phyloP scores from a whole-genome alignment of 2,329 filamentous ascomycete genomes.

The Trichoderma sp. region DNA sequence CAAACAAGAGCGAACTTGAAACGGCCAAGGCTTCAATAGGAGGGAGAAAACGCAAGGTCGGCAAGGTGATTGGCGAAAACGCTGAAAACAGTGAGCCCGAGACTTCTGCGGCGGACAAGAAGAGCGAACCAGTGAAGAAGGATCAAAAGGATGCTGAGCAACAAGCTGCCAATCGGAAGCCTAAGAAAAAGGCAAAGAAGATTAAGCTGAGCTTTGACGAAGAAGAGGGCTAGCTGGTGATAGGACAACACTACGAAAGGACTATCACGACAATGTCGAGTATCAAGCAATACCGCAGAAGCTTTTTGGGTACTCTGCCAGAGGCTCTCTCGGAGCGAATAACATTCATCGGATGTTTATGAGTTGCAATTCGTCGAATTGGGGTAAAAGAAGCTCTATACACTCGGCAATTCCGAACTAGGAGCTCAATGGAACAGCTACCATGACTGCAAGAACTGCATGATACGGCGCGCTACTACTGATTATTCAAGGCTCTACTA shows the following conservation, averaged over 20 bases:
- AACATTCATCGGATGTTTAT: not conserved
- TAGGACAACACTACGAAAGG: not conserved
- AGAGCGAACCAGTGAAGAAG: conserved; percentile 24
- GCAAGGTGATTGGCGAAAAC: conserved; percentile 40
- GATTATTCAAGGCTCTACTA: not conserved
- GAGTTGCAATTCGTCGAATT: not conserved
- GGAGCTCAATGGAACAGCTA: not conserved
- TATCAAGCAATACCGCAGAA: not conserved
- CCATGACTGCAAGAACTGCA: not conserved
- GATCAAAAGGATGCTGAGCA: conserved; percentile 27
- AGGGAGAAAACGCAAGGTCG: conserved; percentile 57
- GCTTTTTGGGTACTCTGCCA: not conserved
- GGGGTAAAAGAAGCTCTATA: not conserved
- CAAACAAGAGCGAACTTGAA: conserved; percentile 31
- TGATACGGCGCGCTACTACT: not conserved
- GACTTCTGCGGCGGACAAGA: conserved; percentile 24
- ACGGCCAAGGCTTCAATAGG: conserved; percentile 36
- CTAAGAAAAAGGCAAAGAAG: conserved; percentile 61
- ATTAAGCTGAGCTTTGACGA: conserved; percentile 69
- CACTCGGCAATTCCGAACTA: not conserved
- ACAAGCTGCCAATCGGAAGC: conserved; percentile 37
- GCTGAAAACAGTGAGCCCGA: conserved; percentile 32
- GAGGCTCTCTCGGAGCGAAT: too few species aligned
- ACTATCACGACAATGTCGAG: too few species aligned
- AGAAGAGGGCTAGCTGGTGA: conserved; percentile 48